Base-by-base conservation (phyloP, 2,329 filamentous ascomycete species). In the Diaporthe ampelina region DNA sequence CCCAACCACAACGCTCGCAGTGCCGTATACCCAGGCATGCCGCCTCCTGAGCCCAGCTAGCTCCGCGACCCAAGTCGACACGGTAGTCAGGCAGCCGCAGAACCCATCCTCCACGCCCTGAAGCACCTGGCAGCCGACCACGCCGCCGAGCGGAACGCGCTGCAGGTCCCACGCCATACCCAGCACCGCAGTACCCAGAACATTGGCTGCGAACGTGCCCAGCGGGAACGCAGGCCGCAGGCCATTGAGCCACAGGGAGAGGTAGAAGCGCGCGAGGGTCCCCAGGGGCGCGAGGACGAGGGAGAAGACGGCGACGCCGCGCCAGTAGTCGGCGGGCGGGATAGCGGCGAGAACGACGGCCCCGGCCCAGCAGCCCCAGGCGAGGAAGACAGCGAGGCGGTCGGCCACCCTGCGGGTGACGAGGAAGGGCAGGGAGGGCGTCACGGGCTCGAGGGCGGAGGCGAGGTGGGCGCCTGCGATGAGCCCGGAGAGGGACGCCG, bases 201-300 rank as follows among this genome's bases (percentile, higher is more conserved):
- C 86, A 79, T 98, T 98, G 37, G 93, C 94, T 0, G 86, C 84
- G 79, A 98, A 98, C 0, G 96, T 98, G 3, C 96, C 96, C 0
- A 98, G 82, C 0, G 96, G 96, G 77, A 98, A 98, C 0, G 88
- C 84, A 0, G 91, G 82, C 0, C 91, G 78, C 26, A 90, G 86
- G 0, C 89, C 85, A 79, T 98, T 98, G n/a, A 98, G 88, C 32
- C 86, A 82, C 9, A 94, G 80, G 0, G 93, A 93, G 1, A 90
- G 82, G 80, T 95, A 95, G 84, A 94, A 97, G 4, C 96, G 90
- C 0, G 88, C 80, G 0, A 98, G 83, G 77, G 93, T 95, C 0
- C 96, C 96, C 0, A 94, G 77, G 0, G 96, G 96, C 0, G 95
- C 94, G 79, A 98, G 97, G 2, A 95, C 91, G 35, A 97, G 86